Conservation (phyloP, 768 basidiomycete species). For the Daedaleopsis sinensis region DNA sequence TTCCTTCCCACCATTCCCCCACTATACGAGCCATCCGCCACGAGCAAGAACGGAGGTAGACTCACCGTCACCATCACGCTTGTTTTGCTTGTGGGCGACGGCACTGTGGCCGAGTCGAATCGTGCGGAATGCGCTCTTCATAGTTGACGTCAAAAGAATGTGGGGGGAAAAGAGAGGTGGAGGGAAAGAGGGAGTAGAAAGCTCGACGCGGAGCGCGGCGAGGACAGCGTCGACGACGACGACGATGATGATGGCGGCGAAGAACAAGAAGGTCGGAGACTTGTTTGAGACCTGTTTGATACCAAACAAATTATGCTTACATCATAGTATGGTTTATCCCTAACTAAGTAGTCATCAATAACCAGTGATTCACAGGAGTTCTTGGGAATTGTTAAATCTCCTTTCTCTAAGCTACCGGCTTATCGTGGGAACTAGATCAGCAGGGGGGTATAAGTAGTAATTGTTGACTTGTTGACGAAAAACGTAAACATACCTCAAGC, state of each 20-base stretch:
- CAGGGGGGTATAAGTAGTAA: too few relatives aligned
- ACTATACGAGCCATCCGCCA: not conserved
- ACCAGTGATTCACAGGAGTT: too few relatives aligned
- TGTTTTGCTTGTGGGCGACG: conserved; percentile 11
- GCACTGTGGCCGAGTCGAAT: conserved; percentile 19
- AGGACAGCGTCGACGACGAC: conserved; percentile 4
- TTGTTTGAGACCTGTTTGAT: too few relatives aligned
- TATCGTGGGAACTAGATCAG: too few relatives aligned
- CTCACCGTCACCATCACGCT: conserved; percentile 21
- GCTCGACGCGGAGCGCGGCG: conserved; percentile 16
- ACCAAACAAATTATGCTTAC: too few relatives aligned
- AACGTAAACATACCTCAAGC: too few relatives aligned
- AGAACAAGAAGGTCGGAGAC: conserved; percentile 8
- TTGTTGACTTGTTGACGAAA: too few relatives aligned
- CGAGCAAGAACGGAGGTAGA: not conserved
- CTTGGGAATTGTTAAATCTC: too few relatives aligned
- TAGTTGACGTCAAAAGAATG: conserved; percentile 18
- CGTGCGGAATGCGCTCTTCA: conserved; percentile 21
- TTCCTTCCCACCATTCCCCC: not conserved
- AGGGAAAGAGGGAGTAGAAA: not conserved
- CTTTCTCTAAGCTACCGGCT: too few relatives aligned
- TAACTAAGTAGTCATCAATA: too few relatives aligned
- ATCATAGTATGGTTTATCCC: too few relatives aligned
- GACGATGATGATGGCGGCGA: conserved; percentile 3
- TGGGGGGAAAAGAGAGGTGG: conserved; percentile 6